These are phyloP conservation scores for Zea luxurians DNA, from an alignment of 176 grass and related monocot species.

Conservation along the genomic window DNA sequence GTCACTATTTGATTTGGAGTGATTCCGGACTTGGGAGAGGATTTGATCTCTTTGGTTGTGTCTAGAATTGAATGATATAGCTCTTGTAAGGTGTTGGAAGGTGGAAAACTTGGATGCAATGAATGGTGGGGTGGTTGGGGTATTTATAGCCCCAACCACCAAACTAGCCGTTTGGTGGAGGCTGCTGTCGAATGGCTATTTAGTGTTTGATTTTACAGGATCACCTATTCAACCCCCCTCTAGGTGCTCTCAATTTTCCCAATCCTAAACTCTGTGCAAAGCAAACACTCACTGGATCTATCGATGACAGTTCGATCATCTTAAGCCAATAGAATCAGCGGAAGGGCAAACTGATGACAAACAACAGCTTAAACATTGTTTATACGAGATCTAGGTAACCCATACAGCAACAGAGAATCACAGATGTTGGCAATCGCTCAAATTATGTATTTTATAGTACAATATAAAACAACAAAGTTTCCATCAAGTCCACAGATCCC, in stretches of 20 bases:
- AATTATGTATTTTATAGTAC: constrained; percentile 29
- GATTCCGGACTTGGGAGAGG: too few relatives aligned
- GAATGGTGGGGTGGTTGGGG: too few relatives aligned
- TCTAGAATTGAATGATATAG: too few relatives aligned
- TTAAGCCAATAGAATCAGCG: neutral
- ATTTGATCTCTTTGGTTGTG: too few relatives aligned
- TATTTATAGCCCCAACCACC: too few relatives aligned
- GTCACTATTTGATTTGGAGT: too few relatives aligned
- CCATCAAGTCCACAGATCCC: constrained; percentile 2
- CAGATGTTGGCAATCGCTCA: neutral
- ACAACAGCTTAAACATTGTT: neutral
- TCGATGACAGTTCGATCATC: neutral
- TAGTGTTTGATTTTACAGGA: too few relatives aligned
- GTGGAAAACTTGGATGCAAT: too few relatives aligned
- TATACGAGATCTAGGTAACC: neutral
- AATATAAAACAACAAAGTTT: constrained; percentile 34
- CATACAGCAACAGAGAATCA: neutral
- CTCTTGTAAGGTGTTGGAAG: too few relatives aligned
- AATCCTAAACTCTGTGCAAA: neutral
- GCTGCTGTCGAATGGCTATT: too few relatives aligned
- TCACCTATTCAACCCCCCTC: too few relatives aligned
- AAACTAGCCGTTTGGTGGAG: too few relatives aligned
- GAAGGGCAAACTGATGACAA: neutral
- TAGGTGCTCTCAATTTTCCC: neutral
- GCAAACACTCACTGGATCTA: neutral